Base-by-base conservation (phyloP, 352 stramenopile genomes). In the Pythium diclinum region DNA sequence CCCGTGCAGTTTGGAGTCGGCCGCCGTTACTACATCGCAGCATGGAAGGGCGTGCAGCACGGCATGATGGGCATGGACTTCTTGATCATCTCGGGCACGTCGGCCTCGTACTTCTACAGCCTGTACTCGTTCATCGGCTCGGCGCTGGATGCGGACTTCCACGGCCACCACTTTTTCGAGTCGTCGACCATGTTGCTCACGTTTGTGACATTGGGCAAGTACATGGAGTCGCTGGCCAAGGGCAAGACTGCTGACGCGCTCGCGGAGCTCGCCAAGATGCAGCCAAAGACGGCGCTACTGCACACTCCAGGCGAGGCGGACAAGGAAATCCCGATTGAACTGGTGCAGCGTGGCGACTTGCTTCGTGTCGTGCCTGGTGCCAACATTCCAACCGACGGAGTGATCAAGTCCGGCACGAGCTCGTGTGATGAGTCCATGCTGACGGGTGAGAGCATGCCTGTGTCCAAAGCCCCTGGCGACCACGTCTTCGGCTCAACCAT, bases 51-150 rank as follows among this genome's bases (percentile, higher is more conserved):
- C 11, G 38, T 95, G 13, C 77, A 90, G 67, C 88, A 95, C 55
- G 82, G 88, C 1, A 87, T 91, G 56, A 91, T 94, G 77, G 88
- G 88, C n/a, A 96, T 95, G 88, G 86, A 93, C 57, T 95, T 95
- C 58, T 62, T 96, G 32, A 87, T 96, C 32, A 85, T 93, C 38
- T 74, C 87, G 8, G 88, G 88, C 60, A 95, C 88, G 0, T 84
- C 81, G n/a, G 83, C 88, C 49, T 94, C 88, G 59, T 96, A 96
- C 63, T 71, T 88, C 11, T 96, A 95, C 67, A 94, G 85, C 46
- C 80, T 95, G 36, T 69, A 91, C 47, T 90, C 87, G 44, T 78
- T 95, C 25, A 71, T 96, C 28, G 76, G 82, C 11, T 88, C 81
- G 32, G 74, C 70, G 0, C 25, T 94, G 40, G 76, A 81, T 32